Base-by-base conservation (phyloP, 108 stramenopile species). In the Cyclostephanos tholiformis region DNA sequence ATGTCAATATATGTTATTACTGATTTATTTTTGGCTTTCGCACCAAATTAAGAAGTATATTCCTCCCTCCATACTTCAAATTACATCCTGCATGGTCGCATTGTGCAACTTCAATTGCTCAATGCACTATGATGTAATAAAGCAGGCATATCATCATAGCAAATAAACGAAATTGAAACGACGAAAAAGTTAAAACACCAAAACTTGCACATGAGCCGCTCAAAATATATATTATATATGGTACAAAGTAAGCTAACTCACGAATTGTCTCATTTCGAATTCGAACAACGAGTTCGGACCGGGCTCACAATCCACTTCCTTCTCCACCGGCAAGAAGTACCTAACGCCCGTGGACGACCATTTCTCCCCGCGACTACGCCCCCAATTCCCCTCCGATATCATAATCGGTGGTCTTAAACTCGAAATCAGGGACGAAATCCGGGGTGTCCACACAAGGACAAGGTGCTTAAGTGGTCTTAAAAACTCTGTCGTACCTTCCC, bases 201-300 rank as follows among this genome's bases (percentile, higher is more conserved):
- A 41, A 41, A 41, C 41, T 10, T 41, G 41, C 20, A 36, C 38
- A 36, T 6, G 8, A 53, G 55, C 1, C 38, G 35, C 6, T 11
- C 32, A n/a, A n/a, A n/a, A n/a, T n/a, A n/a, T n/a, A n/a, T n/a
- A n/a, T n/a, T n/a, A 23, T 6, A 56, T 8, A 55, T 38, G 12
- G 57, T 16, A 19, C 22, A 38, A 23, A 22, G 36, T 46, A 3
- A 38, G 41, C n/a, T n/a, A 35, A 78, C 82, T 82, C 68, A 82
- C 82, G 61, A 83, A 79, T 79, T 75, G 68, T 65, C 82, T 68
- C 77, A 83, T 75, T 11, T 79, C 68, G 49, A 70, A 76, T 39
- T 83, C 82, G 41, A 75, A 53, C 13, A 39, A 16, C 6, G 82
- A 83, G 32, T 83, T 83, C 35, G 82, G 82, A 22, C 82, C 82